Percentiles rank a stretch among this genome's conserved stretches.
These are phyloP conservation scores for Luzula sylvatica DNA, from an alignment of 176 grass and related monocot genomes.

Conservation along the genomic window DNA sequence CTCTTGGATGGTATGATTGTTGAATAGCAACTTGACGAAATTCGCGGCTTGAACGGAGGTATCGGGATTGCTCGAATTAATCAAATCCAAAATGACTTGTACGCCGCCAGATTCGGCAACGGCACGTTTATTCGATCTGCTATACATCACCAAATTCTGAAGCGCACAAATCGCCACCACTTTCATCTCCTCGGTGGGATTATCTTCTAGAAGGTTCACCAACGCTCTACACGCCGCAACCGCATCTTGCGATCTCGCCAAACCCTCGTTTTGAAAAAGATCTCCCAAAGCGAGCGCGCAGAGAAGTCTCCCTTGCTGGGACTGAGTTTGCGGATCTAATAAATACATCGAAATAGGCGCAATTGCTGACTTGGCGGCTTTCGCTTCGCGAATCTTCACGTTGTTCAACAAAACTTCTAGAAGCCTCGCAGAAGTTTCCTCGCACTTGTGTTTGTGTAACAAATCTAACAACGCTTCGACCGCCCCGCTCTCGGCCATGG, in stretches of 20 bases:
- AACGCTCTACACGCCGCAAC: slow-evolving; percentile 94
- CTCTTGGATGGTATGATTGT: slow-evolving; percentile 97
- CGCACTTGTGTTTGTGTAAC: slow-evolving; percentile 86
- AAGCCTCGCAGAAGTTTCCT: slow-evolving; percentile 96
- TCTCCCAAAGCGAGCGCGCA: slow-evolving; percentile 96
- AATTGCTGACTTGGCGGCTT: slow-evolving; percentile 95
- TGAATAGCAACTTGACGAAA: slow-evolving; percentile 97
- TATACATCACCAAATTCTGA: slow-evolving; percentile 98
- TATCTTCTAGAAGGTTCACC: slow-evolving; percentile 98
- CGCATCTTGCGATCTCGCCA: slow-evolving; percentile 86
- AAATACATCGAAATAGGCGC: slow-evolving; percentile 99
- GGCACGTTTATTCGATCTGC: slow-evolving; percentile 93
- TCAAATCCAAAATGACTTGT: slow-evolving; percentile 90
- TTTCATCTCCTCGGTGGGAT: slow-evolving; percentile 99
- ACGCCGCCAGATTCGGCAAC: slow-evolving; percentile 99
- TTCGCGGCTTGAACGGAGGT: slow-evolving; percentile 98
- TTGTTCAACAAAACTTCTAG: slow-evolving; percentile 94
- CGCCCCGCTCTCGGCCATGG: slow-evolving; percentile 98
- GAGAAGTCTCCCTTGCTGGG: slow-evolving; percentile 93
- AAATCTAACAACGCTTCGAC: slow-evolving; percentile 90
- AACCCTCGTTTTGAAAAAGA: slow-evolving; percentile 96
- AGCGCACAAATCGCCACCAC: slow-evolving; percentile 97
- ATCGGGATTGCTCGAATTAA: slow-evolving; percentile 98
- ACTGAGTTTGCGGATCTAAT: slow-evolving; percentile 96
- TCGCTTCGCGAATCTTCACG: slow-evolving; percentile 94